Conservation (phyloP, 2,329 filamentous ascomycete species). For the Verruconis gallopava region DNA sequence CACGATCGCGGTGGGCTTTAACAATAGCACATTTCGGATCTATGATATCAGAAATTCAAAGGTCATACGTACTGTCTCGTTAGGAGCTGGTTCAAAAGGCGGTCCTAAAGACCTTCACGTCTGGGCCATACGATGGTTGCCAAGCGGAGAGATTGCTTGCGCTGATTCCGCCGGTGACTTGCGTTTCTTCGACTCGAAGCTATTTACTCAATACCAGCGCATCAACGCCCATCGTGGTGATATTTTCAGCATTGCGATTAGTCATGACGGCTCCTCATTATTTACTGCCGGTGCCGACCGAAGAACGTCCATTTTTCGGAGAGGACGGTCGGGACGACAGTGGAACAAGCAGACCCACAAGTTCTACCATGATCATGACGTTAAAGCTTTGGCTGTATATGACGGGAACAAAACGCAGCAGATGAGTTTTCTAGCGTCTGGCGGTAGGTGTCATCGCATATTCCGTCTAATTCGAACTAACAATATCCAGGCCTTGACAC, state of each 20-base stretch:
- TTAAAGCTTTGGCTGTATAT: conserved; percentile 85
- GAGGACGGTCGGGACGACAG: conserved; percentile 29
- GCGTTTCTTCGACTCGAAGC: conserved; percentile 86
- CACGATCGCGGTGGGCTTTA: conserved; percentile 77
- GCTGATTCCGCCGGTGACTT: conserved; percentile 92
- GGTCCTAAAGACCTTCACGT: conserved; percentile 78
- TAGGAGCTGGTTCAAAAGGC: conserved; percentile 65
- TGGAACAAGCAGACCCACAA: conserved; percentile 83
- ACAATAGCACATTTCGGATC: conserved; percentile 88
- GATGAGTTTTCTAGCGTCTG: conserved; percentile 79
- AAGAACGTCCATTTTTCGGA: conserved; percentile 70
- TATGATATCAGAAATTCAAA: conserved; percentile 74
- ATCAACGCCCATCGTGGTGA: conserved; percentile 82
- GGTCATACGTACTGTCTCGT: conserved; percentile 66
- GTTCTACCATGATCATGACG: conserved; percentile 83
- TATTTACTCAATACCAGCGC: conserved; percentile 75
- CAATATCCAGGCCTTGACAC: conserved; percentile 60
- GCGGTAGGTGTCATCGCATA: conserved; percentile 46
- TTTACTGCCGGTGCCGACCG: conserved; percentile 88
- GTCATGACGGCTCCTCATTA: conserved; percentile 66
- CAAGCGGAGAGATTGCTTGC: conserved; percentile 81
- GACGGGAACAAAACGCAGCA: conserved; percentile 52
- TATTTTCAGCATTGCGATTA: conserved; percentile 75
- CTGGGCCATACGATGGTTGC: conserved; percentile 83
- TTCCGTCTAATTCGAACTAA: conserved; percentile 21